Base-by-base conservation (phyloP, 331 rosid genomes). In the Arachis monticola region DNA sequence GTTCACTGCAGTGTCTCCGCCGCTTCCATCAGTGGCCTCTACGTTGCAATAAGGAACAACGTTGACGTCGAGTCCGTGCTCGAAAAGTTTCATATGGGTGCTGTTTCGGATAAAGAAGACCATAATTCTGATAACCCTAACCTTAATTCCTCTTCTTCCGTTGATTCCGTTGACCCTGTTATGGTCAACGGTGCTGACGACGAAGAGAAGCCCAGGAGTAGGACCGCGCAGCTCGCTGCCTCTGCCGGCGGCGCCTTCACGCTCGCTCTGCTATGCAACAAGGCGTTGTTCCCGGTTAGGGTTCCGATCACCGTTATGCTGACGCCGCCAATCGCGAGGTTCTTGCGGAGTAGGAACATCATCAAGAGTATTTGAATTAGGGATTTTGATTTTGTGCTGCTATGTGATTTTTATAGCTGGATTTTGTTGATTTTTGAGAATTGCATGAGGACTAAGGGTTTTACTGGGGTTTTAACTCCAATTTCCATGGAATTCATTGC, bases 251-350 rank as follows among this genome's bases (percentile, higher is more conserved):
- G 99, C 1, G 97, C 97, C 2, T 81, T 94, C 56, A 85, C 97
- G 0, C 69, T 94, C 40, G 99, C 97, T 8, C 8, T 92, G 12
- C 97, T 94, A 10, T 92, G 95, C 66, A 94, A 94, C 85, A 94
- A 94, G 88, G 99, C 99, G 1, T 61, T 94, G 62, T 53, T 94
- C 2, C 99, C 99, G 7, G 79, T 94, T 31, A 75, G 99, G 63
- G 85, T 88, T 76, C 99, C 99, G 4, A 88, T 94, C 46, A 94
- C 99, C 10, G 2, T 94, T n/a, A 97, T 92, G 0, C 86, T 94
- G 7, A 94, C 99, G 1, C 99, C 99, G 27, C 97, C 97, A 0
- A 51, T 94, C 41, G 82, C 97, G 48, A 90, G 93, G 90, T 80
- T 94, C 69, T 75, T 94, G 83, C 91, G 93, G 5, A 69, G 92